Evolutionary conservation across 257 asterid species (phyloP).

Genomic region (Craterostigma plantagineum): DNA sequence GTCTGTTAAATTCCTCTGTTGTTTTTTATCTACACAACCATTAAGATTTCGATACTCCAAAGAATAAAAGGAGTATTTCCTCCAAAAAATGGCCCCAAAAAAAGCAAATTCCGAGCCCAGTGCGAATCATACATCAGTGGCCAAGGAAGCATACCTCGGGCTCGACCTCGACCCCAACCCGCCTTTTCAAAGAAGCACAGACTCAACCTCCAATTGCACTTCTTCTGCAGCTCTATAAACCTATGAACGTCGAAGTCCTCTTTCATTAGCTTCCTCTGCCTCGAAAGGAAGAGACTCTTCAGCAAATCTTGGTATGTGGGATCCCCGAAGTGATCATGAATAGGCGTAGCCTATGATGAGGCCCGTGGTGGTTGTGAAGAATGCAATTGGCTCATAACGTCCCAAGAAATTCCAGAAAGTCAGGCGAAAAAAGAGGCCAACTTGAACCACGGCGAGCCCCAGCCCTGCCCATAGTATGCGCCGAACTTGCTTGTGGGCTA

Average conservation of each 20-base stretch:
- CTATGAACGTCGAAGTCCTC: background rate
- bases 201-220: background rate
- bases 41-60: too few relatives aligned
- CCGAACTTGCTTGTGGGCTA: constrained; percentile 1
- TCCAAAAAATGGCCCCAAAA: too few relatives aligned
- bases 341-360: constrained; percentile 2
- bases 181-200: background rate
- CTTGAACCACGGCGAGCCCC: background rate
- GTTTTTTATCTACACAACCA: too few relatives aligned
- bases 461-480: constrained; percentile 1
- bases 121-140: too few relatives aligned
- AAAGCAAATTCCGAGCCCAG: too few relatives aligned
- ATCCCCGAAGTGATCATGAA: constrained; percentile 2
- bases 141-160: constrained; percentile 1
- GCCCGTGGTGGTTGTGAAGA: constrained; percentile 4
- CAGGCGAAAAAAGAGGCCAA: constrained; percentile 4
- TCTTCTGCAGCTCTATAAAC: constrained; percentile 1
- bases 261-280: constrained; percentile 4
- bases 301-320: constrained; percentile 2
- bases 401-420: constrained; percentile 6
- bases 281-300: constrained; percentile 5
- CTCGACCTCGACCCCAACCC: background rate
- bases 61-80: too few relatives aligned
- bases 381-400: constrained; percentile 5
- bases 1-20: too few relatives aligned